These are phyloP conservation scores for Diplodia mutila DNA, from an alignment of 2,329 filamentous ascomycete species.

Conservation along the genomic window DNA sequence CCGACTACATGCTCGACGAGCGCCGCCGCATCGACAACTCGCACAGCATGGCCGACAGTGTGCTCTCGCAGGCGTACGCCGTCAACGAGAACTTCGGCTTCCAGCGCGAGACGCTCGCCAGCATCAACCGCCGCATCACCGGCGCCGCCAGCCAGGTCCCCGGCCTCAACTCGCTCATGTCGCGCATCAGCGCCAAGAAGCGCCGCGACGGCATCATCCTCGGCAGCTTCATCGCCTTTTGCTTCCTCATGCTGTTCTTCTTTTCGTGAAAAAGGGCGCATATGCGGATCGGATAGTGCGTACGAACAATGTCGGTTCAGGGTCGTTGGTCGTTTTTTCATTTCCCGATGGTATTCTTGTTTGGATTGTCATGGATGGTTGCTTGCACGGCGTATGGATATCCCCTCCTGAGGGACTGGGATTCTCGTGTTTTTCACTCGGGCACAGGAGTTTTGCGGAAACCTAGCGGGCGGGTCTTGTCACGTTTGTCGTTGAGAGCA, in stretches of 20 bases:
- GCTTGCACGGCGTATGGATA: conserved; percentile 19
- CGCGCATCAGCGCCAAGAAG: conserved; percentile 92
- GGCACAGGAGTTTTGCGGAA: conserved; percentile 11
- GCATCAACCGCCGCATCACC: conserved; percentile 88
- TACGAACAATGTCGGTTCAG: conserved; percentile 1
- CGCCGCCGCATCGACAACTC: conserved; percentile 83
- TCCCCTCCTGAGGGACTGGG: conserved; percentile 4
- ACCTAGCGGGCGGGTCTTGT: conserved; percentile 1
- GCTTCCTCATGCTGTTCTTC: conserved; percentile 81
- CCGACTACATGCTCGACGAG: conserved; percentile 97
- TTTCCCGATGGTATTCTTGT: conserved; percentile 22
- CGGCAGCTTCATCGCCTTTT: conserved; percentile 87
- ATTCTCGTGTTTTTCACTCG: not conserved
- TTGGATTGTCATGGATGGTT: conserved; percentile 11
- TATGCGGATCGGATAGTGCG: conserved; percentile 31
- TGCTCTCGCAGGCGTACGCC: conserved; percentile 93
- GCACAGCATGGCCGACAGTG: conserved; percentile 84
- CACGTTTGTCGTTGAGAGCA: not conserved
- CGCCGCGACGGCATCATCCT: conserved; percentile 93
- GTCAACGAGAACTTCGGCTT: conserved; percentile 89
- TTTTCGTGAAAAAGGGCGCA: conserved; percentile 38
- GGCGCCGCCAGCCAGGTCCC: conserved; percentile 88
- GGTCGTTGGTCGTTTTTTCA: conserved; percentile 29
- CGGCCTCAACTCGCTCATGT: conserved; percentile 88
- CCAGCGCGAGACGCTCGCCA: conserved; percentile 85